Percentiles rank a stretch among this genome's conserved stretches.
phyloP scores from a whole-genome alignment of 2,329 filamentous ascomycete species.

The Microdochium nivale region DNA sequence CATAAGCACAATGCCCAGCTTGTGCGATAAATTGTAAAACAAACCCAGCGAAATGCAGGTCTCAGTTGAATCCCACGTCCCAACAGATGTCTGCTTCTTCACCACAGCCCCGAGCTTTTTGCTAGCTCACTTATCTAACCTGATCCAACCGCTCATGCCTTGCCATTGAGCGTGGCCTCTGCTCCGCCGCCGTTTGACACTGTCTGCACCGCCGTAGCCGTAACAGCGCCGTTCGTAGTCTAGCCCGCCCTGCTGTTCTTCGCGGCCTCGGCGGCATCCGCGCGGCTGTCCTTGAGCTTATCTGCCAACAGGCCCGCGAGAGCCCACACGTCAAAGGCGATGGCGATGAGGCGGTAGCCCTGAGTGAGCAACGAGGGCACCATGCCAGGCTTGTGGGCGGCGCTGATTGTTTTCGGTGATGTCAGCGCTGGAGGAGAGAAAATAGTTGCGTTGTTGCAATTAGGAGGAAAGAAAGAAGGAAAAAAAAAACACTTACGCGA shows the following conservation, averaged over 20 bases:
- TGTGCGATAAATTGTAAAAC: no score
- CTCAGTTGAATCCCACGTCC: no score
- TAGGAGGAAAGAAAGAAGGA: background rate
- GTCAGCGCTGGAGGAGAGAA: conserved; percentile 28
- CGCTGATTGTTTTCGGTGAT: conserved; percentile 20
- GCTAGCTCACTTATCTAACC: background rate
- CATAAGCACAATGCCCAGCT: no score
- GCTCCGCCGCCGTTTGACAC: no score
- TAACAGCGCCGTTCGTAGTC: background rate
- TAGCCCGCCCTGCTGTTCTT: background rate
- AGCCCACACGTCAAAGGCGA: conserved; percentile 8
- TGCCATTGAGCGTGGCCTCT: background rate
- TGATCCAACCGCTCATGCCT: background rate
- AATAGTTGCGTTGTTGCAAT: conserved; percentile 1
- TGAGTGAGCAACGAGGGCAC: conserved; percentile 5
- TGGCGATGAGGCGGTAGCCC: conserved; percentile 5
- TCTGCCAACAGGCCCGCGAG: conserved; percentile 4
- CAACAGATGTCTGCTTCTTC: no score
- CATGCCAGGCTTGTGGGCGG: conserved; percentile 41
- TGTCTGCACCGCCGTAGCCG: background rate
- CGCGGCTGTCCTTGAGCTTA: conserved; percentile 2
- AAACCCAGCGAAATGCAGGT: no score
- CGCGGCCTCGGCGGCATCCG: background rate
- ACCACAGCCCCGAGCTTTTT: no score
- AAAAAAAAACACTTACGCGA: conserved; percentile 8